Base-by-base conservation (phyloP, 208 protist genomes). In the Porcisia deanei region DNA sequence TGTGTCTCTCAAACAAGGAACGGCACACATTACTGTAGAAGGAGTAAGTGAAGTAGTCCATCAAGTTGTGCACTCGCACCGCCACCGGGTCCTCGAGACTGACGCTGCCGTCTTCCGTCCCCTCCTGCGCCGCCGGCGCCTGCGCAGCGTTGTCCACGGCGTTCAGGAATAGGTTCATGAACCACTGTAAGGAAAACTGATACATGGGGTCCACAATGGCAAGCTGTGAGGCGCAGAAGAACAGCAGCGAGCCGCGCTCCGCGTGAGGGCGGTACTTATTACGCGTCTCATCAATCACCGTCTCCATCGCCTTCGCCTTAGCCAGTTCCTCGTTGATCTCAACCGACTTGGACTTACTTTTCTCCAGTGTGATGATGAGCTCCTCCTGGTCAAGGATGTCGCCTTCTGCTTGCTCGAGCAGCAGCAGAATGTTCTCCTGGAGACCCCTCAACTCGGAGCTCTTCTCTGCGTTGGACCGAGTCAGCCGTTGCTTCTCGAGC, bases 11-110 rank as follows among this genome's bases (percentile, higher is more conserved):
- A 85, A 99, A 99, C 52, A 99, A 88, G 12, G 98, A 99, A 54
- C 98, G 91, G 93, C 98, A 99, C 37, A 99, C 97, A 87, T 99
- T 99, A 73, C 87, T 85, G 89, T 99, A 99, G 80, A 99, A 94
- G 60, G 89, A 95, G 81, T 97, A 98, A 12, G 98, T 99, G 80
- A 99, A 99, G 87, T 92, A 98, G 68, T 99, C 95, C 71, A 94
- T 98, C 53, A 99, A 59, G 70, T 94, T 98, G 39, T 77, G 43
- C 16, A 99, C 82, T 45, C 98, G 89, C 76, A 85, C 71, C 67
- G 94, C 90, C 22, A 99, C 86, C 14, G 83, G 76, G 39, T 91
- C 87, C 22, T 83, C 84, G 16, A 68, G 77, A 41, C 72, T 71
- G 22, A 73, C 81, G 12, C 39, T 41, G 30, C 18, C 54, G 68